These are phyloP conservation scores for Pholiota microspora DNA, from an alignment of 768 basidiomycete genomes.

Conservation along the genomic window DNA sequence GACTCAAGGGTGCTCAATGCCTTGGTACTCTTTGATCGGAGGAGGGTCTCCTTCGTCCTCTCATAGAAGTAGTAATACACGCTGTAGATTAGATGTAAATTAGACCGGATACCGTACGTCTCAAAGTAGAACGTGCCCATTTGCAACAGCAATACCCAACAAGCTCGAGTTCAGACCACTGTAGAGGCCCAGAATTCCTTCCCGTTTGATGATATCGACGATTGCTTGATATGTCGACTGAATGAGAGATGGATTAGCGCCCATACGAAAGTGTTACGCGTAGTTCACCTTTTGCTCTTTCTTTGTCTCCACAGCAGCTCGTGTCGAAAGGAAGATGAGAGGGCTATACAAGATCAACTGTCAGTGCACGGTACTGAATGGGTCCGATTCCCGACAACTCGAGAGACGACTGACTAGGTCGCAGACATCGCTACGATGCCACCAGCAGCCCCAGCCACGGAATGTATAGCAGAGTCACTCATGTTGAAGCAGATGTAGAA, in stretches of 20 bases:
- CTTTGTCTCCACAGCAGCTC: conserved; percentile 88
- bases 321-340: conserved; percentile 87
- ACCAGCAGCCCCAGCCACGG: conserved; percentile 85
- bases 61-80: conserved; percentile 95
- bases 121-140: conserved; percentile 53
- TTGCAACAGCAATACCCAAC: conserved; percentile 90
- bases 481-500: conserved; percentile 27
- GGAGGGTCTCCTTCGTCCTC: conserved; percentile 55
- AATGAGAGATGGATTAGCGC: not conserved
- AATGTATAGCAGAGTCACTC: conserved; percentile 83
- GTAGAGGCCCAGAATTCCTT: conserved; percentile 85
- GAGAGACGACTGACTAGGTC: conserved; percentile 62
- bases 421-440: conserved; percentile 90
- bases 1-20: conserved; percentile 84
- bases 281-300: conserved; percentile 64
- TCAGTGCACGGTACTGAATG: conserved; percentile 4
- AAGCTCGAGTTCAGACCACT: conserved; percentile 83
- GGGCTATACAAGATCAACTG: conserved; percentile 51
- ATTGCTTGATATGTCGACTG: conserved; percentile 68
- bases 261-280: not conserved
- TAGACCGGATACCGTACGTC: not conserved
- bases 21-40: conserved; percentile 56
- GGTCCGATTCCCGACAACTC: not conserved
- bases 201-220: conserved; percentile 75
- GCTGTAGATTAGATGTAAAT: conserved; percentile 33